These are phyloP conservation scores for Apiospora malaysiana DNA, from an alignment of 2,329 filamentous ascomycete genomes.

Conservation along the genomic window DNA sequence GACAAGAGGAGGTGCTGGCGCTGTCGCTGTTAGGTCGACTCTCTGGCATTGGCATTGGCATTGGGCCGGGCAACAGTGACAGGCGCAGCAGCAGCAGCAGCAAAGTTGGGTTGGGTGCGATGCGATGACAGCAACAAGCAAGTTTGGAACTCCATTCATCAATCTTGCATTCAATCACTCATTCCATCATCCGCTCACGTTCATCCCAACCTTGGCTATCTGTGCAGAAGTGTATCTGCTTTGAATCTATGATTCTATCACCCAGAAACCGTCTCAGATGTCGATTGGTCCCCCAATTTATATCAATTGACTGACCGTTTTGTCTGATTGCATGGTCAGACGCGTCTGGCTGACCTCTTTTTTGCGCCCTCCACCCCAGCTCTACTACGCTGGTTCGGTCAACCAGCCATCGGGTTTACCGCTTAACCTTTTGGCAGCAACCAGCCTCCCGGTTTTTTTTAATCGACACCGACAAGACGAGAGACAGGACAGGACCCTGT, in stretches of 20 bases:
- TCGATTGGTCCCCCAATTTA: neutral
- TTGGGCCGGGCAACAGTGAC: slow-evolving; percentile 28
- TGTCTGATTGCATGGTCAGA: slow-evolving; percentile 12
- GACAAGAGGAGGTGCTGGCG: slow-evolving; percentile 27
- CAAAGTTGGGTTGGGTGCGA: neutral
- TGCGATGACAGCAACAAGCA: neutral
- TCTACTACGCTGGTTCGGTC: neutral
- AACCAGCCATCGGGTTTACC: slow-evolving; percentile 14
- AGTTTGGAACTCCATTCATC: slow-evolving; percentile 10
- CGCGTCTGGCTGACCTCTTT: neutral
- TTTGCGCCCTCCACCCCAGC: neutral
- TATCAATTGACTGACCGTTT: slow-evolving; percentile 5
- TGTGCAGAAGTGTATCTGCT: neutral
- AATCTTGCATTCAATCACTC: neutral
- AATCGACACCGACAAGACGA: neutral
- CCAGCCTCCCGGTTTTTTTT: slow-evolving; percentile 10
- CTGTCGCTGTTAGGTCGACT: slow-evolving; percentile 28
- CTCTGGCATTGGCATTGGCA: slow-evolving; percentile 23
- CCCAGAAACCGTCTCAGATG: slow-evolving; percentile 11
- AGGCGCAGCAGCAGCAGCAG: neutral
- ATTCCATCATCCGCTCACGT: neutral
- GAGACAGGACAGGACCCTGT: neutral
- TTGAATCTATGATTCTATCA: slow-evolving; percentile 14
- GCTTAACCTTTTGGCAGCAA: slow-evolving; percentile 8
- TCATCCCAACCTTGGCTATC: neutral